phyloP scores from a whole-genome alignment of 192 early-diverging fungal species.

The Coemansia umbellata region DNA sequence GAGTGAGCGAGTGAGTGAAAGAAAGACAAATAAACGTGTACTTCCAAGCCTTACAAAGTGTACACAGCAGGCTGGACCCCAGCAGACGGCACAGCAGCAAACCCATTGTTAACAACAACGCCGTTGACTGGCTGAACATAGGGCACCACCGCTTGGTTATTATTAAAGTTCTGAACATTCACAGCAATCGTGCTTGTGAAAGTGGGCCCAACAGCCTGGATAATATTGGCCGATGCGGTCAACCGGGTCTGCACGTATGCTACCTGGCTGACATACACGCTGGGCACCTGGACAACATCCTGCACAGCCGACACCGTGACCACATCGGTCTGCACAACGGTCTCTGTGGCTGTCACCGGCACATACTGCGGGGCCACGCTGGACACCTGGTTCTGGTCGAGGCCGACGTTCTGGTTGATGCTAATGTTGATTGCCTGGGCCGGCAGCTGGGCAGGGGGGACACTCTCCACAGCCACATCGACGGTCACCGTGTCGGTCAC shows the following conservation, averaged over 20 bases:
- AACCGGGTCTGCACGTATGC: constrained; percentile 7
- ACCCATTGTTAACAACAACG: neutral
- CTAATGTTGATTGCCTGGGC: constrained; percentile 2
- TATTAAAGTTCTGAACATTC: neutral
- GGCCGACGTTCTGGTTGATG: neutral
- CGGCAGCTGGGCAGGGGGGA: too few species aligned
- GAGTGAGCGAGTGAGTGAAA: too few species aligned
- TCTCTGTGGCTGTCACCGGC: neutral
- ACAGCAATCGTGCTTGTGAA: constrained; percentile 19
- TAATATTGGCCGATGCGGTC: constrained; percentile 10
- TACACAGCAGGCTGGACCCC: neutral
- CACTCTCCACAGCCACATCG: too few species aligned
- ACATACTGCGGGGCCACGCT: too few species aligned
- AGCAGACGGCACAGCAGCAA: too few species aligned
- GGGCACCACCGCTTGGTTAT: neutral
- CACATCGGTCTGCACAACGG: neutral
- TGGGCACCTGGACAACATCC: neutral
- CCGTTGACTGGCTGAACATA: neutral
- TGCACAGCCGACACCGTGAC: neutral
- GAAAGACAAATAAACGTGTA: too few species aligned
- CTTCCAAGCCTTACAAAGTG: neutral
- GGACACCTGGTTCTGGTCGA: too few species aligned
- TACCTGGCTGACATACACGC: neutral
- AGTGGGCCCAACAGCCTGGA: constrained; percentile 9
- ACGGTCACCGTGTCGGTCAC: constrained; percentile 3